phyloP scores from a whole-genome alignment of 345 rosid genomes.

The Hevea brasiliensis region DNA sequence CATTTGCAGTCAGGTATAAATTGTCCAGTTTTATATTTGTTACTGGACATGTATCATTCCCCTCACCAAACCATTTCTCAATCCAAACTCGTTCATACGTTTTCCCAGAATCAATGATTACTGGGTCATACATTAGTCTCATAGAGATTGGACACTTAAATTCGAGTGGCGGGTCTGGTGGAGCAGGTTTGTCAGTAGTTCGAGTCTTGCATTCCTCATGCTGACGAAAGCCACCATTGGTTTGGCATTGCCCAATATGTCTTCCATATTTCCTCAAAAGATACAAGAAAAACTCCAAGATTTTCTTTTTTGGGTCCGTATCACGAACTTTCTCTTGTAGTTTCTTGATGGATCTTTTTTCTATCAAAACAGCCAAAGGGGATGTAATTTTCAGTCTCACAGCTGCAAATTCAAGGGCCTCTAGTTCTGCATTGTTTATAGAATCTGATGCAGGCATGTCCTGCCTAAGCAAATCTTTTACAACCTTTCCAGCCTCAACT shows the following conservation, averaged over 20 bases:
- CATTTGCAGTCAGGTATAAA: slow-evolving; percentile 30
- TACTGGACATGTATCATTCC: slow-evolving; percentile 32
- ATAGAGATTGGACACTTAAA: slow-evolving; percentile 39
- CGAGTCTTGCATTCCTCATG: slow-evolving; percentile 3
- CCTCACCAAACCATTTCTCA: slow-evolving; percentile 45
- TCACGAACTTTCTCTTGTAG: slow-evolving; percentile 21
- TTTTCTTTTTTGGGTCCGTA: slow-evolving; percentile 17
- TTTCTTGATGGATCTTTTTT: slow-evolving; percentile 38
- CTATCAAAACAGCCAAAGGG: slow-evolving; percentile 29
- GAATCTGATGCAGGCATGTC: slow-evolving; percentile 26
- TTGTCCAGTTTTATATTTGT: slow-evolving; percentile 32
- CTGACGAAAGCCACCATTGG: not conserved
- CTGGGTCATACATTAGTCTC: slow-evolving; percentile 45
- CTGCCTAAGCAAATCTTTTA: slow-evolving; percentile 22
- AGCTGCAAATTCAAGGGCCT: slow-evolving; percentile 34
- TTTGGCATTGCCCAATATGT: slow-evolving; percentile 11
- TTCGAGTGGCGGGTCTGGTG: slow-evolving; percentile 29
- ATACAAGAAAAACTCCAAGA: slow-evolving; percentile 32
- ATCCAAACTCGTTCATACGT: slow-evolving; percentile 45
- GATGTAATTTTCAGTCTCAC: slow-evolving; percentile 38
- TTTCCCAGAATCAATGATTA: slow-evolving; percentile 39
- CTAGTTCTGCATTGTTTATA: slow-evolving; percentile 27
- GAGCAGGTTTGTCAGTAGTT: not conserved
- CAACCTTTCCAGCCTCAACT: slow-evolving; percentile 36
- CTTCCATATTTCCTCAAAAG: slow-evolving; percentile 41